Evolutionary conservation across 1,284 basidiomycete genomes (phyloP).

Genomic region (Spongispora temasekensis): DNA sequence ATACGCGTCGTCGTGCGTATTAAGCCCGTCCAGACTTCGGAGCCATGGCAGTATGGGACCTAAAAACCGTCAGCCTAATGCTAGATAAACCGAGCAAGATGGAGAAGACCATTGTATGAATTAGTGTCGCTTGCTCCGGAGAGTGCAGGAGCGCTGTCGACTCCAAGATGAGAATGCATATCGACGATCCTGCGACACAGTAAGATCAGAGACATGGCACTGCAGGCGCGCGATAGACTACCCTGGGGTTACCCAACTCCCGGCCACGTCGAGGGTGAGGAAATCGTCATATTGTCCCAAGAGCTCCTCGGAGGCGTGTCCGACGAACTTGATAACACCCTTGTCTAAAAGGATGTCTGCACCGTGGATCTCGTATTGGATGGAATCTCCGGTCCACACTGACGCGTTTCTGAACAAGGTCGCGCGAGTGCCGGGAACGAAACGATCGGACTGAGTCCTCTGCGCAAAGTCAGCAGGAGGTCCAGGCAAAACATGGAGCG

Average conservation of each 20-base stretch:
- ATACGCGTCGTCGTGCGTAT: constrained; percentile 37
- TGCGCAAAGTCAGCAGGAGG: constrained; percentile 39
- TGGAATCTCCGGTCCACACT: constrained; percentile 67
- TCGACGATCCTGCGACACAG: constrained; percentile 45
- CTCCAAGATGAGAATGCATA: constrained; percentile 66
- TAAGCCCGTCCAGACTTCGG: constrained; percentile 35
- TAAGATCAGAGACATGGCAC: constrained; percentile 1
- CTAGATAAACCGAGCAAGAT: neutral
- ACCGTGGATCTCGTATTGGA: constrained; percentile 52
- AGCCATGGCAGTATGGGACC: constrained; percentile 46
- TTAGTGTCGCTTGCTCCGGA: constrained; percentile 45
- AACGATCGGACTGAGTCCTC: constrained; percentile 60
- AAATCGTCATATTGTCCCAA: constrained; percentile 28
- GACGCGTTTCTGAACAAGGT: constrained; percentile 67
- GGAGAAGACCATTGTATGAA: constrained; percentile 41
- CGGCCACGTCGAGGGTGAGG: constrained; percentile 41
- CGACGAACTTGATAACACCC: constrained; percentile 47
- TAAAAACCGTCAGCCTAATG: constrained; percentile 8
- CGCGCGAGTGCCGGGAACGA: constrained; percentile 52
- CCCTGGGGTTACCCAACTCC: constrained; percentile 53
- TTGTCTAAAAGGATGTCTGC: constrained; percentile 50
- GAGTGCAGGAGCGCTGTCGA: constrained; percentile 50
- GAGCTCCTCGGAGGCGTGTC: constrained; percentile 32
- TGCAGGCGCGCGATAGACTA: constrained; percentile 4
- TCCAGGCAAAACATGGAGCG: constrained; percentile 31